Evolutionary conservation across 768 basidiomycete species (phyloP), one percentile per base, ranked within the genome.

Genomic region (Lentinula lateritia): DNA sequence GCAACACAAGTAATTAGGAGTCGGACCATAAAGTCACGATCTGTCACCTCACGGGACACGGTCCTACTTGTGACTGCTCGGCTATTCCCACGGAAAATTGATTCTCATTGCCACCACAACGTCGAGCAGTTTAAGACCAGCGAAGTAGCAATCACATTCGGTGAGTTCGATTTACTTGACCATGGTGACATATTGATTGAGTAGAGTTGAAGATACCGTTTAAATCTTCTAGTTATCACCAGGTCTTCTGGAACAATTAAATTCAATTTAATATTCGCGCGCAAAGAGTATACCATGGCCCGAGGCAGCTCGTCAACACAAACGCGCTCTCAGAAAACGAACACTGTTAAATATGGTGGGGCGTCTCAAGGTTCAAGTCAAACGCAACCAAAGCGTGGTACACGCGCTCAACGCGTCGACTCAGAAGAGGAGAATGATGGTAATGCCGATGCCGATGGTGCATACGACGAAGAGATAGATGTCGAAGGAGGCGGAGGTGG

Each of bases 401-500:
- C 45, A 46, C 46, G 48, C 32, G 36, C 45, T 16, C 34, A 35
- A 41, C 43, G 45, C 16, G 58, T 46, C 15, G 58, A 48, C 23
- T 59, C 58, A 43, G 56, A 46, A 23, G 58, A 59, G 8, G 67
- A 46, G 66, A 72, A 61, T 70, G 71, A 52, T 63, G 68, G 52
- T 45, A 68, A 56, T 0, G 62, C 69, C 54, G 64, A 64, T 42
- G 64, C 52, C 43, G 74, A 74, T 2, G 75, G 72, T 0, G 77
- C 71, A 5, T 78, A 72, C 5, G 78, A 72, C 42, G 74, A 75
- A 3, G 65, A 66, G 54, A 68, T 73, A 59, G 76, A 76, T 18
- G 69, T 71, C n/a, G 73, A 74, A 10, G 73, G 64, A 9, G 71
- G 68, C 13, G 70, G 69, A 10, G 73, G 64, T 6, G 71, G 68